Percentiles rank a stretch among this genome's conserved stretches.
Conservation (phyloP, 805 yeast species). For the Wilhelminamyces savonicus region DNA sequence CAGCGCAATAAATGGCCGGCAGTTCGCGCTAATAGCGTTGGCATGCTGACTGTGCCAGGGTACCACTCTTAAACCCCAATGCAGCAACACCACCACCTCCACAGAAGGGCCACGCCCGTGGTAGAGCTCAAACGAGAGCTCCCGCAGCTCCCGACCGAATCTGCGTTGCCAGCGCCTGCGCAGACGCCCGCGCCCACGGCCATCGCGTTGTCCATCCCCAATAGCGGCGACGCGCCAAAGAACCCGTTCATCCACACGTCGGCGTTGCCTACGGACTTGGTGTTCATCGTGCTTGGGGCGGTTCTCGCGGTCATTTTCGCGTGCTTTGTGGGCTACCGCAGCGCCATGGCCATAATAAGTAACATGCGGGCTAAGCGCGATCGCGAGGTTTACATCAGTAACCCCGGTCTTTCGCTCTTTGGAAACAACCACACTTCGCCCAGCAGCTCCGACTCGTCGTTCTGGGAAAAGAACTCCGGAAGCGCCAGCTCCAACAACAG, state of each 20-base stretch:
- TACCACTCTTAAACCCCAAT: no score
- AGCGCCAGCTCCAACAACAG: constrained; percentile 8
- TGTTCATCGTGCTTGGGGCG: constrained; percentile 39
- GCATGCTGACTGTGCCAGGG: no score
- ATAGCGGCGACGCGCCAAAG: no score
- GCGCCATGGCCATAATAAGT: constrained; percentile 7
- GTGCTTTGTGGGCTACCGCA: constrained; percentile 13
- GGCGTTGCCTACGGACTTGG: constrained; percentile 26
- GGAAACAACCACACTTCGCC: constrained; percentile 5
- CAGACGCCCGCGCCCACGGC: constrained; percentile 5
- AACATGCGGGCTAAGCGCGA: constrained; percentile 19
- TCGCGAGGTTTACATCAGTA: constrained; percentile 24
- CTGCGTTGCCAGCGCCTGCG: no score
- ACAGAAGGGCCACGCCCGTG: no score
- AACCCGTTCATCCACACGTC: constrained; percentile 16
- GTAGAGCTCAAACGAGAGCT: no score
- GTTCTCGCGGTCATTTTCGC: constrained; percentile 18
- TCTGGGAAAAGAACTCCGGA: constrained; percentile 13
- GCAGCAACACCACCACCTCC: no score
- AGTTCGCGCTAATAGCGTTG: no score
- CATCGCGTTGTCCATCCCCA: neutral
- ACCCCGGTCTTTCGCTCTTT: constrained; percentile 4
- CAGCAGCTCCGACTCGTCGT: constrained; percentile 14
- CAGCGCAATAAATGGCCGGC: no score
- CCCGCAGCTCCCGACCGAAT: no score